phyloP scores from a whole-genome alignment of 2,329 filamentous ascomycete genomes.

The Colletotrichum spaethianum region DNA sequence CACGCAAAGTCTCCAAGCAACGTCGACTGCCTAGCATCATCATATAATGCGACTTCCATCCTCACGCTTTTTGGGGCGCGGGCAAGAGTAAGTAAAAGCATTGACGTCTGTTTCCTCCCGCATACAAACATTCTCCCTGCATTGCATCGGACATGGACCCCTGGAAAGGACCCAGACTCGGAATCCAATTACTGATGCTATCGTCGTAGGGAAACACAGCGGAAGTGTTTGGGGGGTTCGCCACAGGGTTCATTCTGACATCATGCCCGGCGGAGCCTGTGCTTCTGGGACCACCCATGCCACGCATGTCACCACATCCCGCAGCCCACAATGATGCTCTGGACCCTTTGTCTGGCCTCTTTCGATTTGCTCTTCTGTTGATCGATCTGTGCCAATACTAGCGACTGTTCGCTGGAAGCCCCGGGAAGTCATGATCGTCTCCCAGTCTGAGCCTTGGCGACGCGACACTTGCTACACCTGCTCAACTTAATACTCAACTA shows the following conservation, averaged over 20 bases:
- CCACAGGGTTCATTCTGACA: slow-evolving; percentile 39
- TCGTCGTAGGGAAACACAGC: background rate
- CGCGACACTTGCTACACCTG: background rate
- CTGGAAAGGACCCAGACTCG: background rate
- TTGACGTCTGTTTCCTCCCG: no score
- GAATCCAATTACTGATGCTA: background rate
- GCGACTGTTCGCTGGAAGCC: background rate
- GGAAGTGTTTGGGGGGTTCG: slow-evolving; percentile 2
- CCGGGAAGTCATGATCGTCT: slow-evolving; percentile 17
- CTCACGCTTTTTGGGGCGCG: background rate
- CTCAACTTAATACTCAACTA: background rate
- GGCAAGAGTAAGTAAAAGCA: background rate
- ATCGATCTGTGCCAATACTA: background rate
- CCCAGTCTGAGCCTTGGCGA: slow-evolving; percentile 12
- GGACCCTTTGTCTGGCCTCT: background rate
- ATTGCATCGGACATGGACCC: background rate
- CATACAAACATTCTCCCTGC: background rate
- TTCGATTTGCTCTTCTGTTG: background rate
- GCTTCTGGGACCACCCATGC: background rate
- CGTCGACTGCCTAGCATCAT: background rate
- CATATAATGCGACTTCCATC: background rate
- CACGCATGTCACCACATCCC: background rate
- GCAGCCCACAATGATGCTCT: slow-evolving; percentile 7
- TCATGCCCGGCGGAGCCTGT: slow-evolving; percentile 28
- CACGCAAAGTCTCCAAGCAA: background rate